Conservation (phyloP, 169 alveolate species). For the Eimeria necatrix region DNA sequence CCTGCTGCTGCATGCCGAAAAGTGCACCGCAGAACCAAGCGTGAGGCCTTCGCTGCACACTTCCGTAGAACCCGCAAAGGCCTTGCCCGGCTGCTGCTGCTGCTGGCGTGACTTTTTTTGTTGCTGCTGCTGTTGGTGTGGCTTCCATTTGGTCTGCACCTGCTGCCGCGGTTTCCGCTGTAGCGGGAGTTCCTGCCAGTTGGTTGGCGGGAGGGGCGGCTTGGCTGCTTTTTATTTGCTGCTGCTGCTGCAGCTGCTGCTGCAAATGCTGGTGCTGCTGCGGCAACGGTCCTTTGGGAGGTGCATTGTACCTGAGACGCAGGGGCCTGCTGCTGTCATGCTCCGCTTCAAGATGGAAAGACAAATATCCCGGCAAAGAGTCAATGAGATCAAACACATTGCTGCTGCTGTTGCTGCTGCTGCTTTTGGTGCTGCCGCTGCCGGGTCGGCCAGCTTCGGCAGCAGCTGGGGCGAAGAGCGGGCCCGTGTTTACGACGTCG, state of each 20-base stretch:
- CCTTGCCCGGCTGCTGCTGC: background rate
- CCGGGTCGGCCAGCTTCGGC: background rate
- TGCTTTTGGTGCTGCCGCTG: background rate
- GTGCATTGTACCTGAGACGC: conserved; percentile 61
- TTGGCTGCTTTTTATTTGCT: background rate
- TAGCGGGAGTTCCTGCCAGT: background rate
- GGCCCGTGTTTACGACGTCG: background rate
- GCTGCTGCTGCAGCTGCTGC: conserved; percentile 47
- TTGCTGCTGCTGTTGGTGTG: background rate
- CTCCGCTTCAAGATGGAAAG: conserved; percentile 53
- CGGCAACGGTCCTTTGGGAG: conserved; percentile 31
- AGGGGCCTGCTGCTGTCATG: conserved; percentile 18
- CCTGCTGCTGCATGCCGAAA: conserved; percentile 13
- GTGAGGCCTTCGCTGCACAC: conserved; percentile 62
- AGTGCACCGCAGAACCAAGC: conserved; percentile 77
- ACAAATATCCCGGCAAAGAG: conserved; percentile 41
- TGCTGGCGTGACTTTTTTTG: background rate
- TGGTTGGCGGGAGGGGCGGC: background rate
- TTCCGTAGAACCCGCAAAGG: conserved; percentile 39
- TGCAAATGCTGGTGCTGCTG: conserved; percentile 43
- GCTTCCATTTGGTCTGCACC: background rate
- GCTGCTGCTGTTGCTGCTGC: conserved; percentile 4
- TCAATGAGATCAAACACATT: conserved; percentile 35
- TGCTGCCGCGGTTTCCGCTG: background rate
- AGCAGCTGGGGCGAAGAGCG: background rate